Conservation (phyloP, 306 rosid species). For the Sindora glabra region DNA sequence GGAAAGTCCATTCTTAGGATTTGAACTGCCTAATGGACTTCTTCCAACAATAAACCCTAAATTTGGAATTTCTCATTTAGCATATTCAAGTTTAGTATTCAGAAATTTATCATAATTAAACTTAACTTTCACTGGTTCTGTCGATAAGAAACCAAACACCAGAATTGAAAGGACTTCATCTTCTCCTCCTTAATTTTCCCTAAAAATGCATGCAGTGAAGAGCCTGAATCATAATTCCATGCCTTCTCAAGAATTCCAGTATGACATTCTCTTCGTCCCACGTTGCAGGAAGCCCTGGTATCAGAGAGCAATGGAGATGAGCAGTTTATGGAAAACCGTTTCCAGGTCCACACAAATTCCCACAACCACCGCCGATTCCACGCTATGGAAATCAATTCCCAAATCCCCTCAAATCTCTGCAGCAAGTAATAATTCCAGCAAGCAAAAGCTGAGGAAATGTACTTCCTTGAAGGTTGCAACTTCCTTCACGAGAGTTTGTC, state of each 20-base stretch:
- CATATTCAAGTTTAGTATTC: background rate
- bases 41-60: constrained; percentile 13
- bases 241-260: constrained; percentile 2
- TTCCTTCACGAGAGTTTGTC: constrained; percentile 80
- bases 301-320: constrained; percentile 69
- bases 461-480: constrained; percentile 73
- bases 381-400: constrained; percentile 46
- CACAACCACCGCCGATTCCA: background rate
- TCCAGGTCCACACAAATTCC: constrained; percentile 39
- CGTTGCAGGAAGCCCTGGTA: constrained; percentile 84
- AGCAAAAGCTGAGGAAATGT: constrained; percentile 65
- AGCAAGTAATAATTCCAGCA: constrained; percentile 8
- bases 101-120: background rate
- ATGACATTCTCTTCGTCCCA: constrained; percentile 13
- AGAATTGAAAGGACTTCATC: no score
- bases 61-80: constrained; percentile 17
- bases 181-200: no score
- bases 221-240: background rate
- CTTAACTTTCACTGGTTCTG: no score
- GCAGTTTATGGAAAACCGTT: constrained; percentile 49
- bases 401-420: constrained; percentile 36
- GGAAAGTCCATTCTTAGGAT: constrained; percentile 13
- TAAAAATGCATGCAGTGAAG: constrained; percentile 14
- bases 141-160: no score
- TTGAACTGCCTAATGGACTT: constrained; percentile 10